Evolutionary conservation across 441 rosid genomes (phyloP).

Genomic region (Pelargonium myrrhifolium): DNA sequence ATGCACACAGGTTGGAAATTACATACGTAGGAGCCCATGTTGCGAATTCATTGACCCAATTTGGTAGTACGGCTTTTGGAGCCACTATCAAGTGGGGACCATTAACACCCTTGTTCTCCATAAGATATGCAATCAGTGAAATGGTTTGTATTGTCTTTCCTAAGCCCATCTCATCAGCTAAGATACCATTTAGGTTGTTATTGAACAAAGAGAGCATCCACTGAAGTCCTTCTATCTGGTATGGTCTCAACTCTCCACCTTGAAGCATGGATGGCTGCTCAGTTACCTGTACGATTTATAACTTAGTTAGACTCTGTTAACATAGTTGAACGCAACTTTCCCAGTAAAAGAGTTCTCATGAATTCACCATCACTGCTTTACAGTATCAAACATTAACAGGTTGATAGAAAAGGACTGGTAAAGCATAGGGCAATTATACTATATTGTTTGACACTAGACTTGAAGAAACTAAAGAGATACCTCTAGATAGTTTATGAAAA

Average conservation of each 20-base stretch:
- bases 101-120: slow-evolving; percentile 74
- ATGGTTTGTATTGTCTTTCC: slow-evolving; percentile 99
- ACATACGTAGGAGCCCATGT: slow-evolving; percentile 88
- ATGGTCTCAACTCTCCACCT: slow-evolving; percentile 91
- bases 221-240: slow-evolving; percentile 98
- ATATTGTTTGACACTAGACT: too few species aligned
- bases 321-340: too few species aligned
- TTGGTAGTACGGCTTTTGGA: slow-evolving; percentile 98
- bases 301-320: slow-evolving; percentile 21
- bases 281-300: slow-evolving; percentile 53
- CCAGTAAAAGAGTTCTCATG: slow-evolving; percentile 7
- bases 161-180: slow-evolving; percentile 99
- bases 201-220: slow-evolving; percentile 99
- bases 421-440: not conserved
- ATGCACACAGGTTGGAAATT: not conserved
- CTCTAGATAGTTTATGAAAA: too few species aligned
- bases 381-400: slow-evolving; percentile 12
- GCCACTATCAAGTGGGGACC: slow-evolving; percentile 98
- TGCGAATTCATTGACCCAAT: slow-evolving; percentile 91
- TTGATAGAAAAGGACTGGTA: slow-evolving; percentile 4
- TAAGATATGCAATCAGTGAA: slow-evolving; percentile 80
- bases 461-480: too few species aligned
- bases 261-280: slow-evolving; percentile 91
- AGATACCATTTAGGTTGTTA: slow-evolving; percentile 94
- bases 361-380: not conserved